phyloP scores from a whole-genome alignment of 2,329 filamentous ascomycete species.

The Paecilomyces formosus region DNA sequence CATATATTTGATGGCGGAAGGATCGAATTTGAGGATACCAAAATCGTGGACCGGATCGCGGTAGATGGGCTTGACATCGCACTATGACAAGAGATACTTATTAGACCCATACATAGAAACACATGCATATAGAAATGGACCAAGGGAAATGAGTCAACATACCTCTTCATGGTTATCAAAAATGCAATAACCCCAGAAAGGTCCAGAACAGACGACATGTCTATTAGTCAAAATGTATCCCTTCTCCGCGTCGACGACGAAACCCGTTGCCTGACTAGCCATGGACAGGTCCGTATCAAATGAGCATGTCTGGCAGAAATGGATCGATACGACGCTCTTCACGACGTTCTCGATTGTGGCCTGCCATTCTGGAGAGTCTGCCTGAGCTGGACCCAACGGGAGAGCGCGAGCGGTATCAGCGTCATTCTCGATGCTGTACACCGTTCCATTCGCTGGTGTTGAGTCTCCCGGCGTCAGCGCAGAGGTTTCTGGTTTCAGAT shows the following conservation, averaged over 20 bases:
- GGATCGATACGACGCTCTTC: slow-evolving; percentile 93
- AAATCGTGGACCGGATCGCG: slow-evolving; percentile 98
- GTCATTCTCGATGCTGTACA: slow-evolving; percentile 38
- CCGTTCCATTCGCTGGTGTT: slow-evolving; percentile 36
- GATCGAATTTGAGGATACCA: slow-evolving; percentile 92
- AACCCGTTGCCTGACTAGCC: slow-evolving; percentile 92
- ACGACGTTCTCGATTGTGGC: slow-evolving; percentile 91
- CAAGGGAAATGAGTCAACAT: slow-evolving; percentile 10
- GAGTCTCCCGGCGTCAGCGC: slow-evolving; percentile 32
- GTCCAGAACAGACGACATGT: slow-evolving; percentile 90
- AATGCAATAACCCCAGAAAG: slow-evolving; percentile 96
- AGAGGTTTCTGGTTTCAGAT: slow-evolving; percentile 43
- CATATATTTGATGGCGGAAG: slow-evolving; percentile 96
- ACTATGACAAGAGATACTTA: slow-evolving; percentile 42
- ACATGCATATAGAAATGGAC: neutral
- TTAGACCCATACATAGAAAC: neutral
- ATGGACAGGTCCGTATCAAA: slow-evolving; percentile 96
- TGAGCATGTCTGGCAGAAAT: slow-evolving; percentile 95
- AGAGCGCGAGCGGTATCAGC: slow-evolving; percentile 40
- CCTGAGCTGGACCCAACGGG: slow-evolving; percentile 41
- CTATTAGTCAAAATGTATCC: slow-evolving; percentile 85
- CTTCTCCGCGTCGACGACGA: slow-evolving; percentile 89
- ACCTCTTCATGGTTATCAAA: slow-evolving; percentile 95
- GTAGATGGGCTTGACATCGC: slow-evolving; percentile 93
- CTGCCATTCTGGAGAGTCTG: slow-evolving; percentile 84